Percentiles rank a stretch among this genome's conserved stretches.
Conservation (phyloP, 768 basidiomycete genomes). For the Tylopilus subfusipes region DNA sequence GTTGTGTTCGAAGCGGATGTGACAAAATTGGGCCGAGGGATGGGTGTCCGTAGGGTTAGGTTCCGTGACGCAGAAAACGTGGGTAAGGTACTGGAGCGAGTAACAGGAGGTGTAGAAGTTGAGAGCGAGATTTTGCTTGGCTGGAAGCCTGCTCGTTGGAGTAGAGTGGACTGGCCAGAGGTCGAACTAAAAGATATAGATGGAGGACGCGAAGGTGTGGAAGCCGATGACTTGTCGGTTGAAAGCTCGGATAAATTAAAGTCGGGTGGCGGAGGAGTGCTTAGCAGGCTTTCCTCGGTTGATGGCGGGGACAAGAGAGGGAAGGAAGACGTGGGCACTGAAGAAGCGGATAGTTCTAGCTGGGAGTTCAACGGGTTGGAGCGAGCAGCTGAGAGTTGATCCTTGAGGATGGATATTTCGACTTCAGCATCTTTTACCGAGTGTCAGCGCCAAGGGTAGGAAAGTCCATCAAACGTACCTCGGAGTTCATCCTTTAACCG, state of each 20-base stretch:
- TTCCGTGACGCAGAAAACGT: slow-evolving; percentile 47
- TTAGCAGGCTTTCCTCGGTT: slow-evolving; percentile 55
- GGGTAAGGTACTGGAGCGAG: slow-evolving; percentile 58
- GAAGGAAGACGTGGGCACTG: slow-evolving; percentile 33
- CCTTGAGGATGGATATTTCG: slow-evolving; percentile 79
- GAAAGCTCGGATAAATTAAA: slow-evolving; percentile 57
- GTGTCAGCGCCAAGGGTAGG: slow-evolving; percentile 13
- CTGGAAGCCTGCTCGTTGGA: slow-evolving; percentile 51
- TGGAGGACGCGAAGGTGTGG: slow-evolving; percentile 33
- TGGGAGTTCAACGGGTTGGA: slow-evolving; percentile 29
- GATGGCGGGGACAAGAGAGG: slow-evolving; percentile 30
- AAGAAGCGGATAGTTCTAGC: slow-evolving; percentile 26
- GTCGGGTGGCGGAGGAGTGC: slow-evolving; percentile 56
- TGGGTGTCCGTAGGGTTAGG: slow-evolving; percentile 42
- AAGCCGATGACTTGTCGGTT: slow-evolving; percentile 39
- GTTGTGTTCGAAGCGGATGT: slow-evolving; percentile 40
- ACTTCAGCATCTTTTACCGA: slow-evolving; percentile 67
- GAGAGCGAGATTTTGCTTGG: slow-evolving; percentile 39
- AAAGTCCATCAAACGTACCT: slow-evolving; percentile 55
- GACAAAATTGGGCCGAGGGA: slow-evolving; percentile 35
- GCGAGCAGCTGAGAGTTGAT: slow-evolving; percentile 54
- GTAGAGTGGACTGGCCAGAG: slow-evolving; percentile 44
- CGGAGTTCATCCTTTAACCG: slow-evolving; percentile 88
- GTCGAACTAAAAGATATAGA: slow-evolving; percentile 30
- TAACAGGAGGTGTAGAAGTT: slow-evolving; percentile 45